Evolutionary conservation across 345 rosid species (phyloP).

Genomic region (Salix brachista): DNA sequence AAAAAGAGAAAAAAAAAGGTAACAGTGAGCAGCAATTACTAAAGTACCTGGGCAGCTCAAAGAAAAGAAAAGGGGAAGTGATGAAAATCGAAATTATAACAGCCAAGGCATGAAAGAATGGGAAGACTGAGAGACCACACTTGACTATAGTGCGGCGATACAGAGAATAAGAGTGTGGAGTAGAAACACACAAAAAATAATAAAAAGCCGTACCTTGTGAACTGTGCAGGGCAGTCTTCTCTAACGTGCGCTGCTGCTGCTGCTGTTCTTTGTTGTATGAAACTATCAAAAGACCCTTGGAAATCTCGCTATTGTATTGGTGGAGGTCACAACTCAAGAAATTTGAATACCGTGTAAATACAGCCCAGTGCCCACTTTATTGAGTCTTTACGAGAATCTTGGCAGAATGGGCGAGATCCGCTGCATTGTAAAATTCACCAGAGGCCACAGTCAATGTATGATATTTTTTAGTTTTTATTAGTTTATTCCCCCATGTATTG

Average conservation of each 20-base stretch:
- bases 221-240: neutral
- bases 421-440: no score
- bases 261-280: neutral
- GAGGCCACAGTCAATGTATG: no score
- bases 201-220: no score
- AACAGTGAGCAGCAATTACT: neutral
- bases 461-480: no score
- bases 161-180: neutral
- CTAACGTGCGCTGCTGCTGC: neutral
- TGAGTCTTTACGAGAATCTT: no score
- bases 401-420: no score
- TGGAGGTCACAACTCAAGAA: neutral
- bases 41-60: constrained; percentile 4
- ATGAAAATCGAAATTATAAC: neutral
- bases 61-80: neutral
- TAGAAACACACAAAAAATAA: neutral
- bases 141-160: neutral
- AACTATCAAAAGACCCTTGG: neutral
- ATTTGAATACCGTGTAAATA: neutral
- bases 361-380: neutral
- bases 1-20: neutral
- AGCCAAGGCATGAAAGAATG: constrained; percentile 9
- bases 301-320: neutral
- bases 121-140: constrained; percentile 15
- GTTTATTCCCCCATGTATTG: no score